Evolutionary conservation across 805 yeast species (phyloP).

Genomic region (Suhomyces prunicola): DNA sequence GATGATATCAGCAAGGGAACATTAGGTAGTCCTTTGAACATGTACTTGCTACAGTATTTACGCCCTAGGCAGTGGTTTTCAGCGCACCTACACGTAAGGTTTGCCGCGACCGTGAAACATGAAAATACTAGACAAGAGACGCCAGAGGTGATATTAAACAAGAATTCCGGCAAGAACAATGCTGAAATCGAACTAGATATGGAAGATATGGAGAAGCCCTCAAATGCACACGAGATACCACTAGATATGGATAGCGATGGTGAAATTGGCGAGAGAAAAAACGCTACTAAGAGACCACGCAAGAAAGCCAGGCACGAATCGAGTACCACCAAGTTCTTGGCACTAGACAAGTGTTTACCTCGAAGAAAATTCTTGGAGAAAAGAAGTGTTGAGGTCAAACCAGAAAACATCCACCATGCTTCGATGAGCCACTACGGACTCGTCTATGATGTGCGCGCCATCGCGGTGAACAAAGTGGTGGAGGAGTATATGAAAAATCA

Average conservation of each 20-base stretch:
- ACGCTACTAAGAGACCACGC: not conserved
- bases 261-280: not conserved
- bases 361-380: slow-evolving; percentile 56
- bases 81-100: slow-evolving; percentile 83
- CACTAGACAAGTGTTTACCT: slow-evolving; percentile 83
- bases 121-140: slow-evolving; percentile 7
- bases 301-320: not conserved
- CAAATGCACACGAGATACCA: slow-evolving; percentile 25
- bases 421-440: slow-evolving; percentile 14
- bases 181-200: slow-evolving; percentile 20
- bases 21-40: slow-evolving; percentile 72
- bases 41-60: slow-evolving; percentile 49
- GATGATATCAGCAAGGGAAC: slow-evolving; percentile 55
- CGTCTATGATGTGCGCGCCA: slow-evolving; percentile 28
- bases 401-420: slow-evolving; percentile 11
- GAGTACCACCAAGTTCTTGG: slow-evolving; percentile 54
- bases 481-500: slow-evolving; percentile 21
- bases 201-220: slow-evolving; percentile 12
- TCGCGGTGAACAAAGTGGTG: slow-evolving; percentile 35
- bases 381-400: slow-evolving; percentile 38
- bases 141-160: slow-evolving; percentile 1
- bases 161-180: slow-evolving; percentile 4
- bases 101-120: slow-evolving; percentile 43
- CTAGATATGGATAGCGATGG: slow-evolving; percentile 18
- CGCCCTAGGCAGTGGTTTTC: slow-evolving; percentile 79